phyloP scores from a whole-genome alignment of 768 basidiomycete genomes.

The Piloderma croceum region DNA sequence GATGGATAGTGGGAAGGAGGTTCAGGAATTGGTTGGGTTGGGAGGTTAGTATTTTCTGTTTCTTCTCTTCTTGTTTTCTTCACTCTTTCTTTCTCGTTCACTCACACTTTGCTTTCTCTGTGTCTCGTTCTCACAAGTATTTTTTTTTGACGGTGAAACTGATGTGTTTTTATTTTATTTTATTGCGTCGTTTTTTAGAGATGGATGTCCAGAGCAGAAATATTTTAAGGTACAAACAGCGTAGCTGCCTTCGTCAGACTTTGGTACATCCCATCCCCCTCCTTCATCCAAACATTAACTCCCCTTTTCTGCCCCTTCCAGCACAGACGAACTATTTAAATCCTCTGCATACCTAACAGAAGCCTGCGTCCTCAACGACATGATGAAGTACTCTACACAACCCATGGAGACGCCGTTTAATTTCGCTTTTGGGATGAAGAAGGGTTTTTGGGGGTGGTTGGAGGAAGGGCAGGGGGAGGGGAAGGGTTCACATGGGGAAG shows the following conservation, averaged over 20 bases:
- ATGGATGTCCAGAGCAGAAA: slow-evolving; percentile 61
- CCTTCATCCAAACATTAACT: no score
- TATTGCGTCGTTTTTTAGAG: no score
- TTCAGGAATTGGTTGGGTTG: no score
- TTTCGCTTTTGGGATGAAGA: slow-evolving; percentile 53
- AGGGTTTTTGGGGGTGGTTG: slow-evolving; percentile 67
- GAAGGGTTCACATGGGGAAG: slow-evolving; percentile 19
- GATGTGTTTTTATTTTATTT: no score
- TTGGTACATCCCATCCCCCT: no score
- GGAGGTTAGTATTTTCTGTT: background rate
- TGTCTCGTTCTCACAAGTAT: no score
- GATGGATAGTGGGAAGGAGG: slow-evolving; percentile 60
- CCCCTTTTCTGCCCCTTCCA: slow-evolving; percentile 20
- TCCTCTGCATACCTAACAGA: slow-evolving; percentile 73
- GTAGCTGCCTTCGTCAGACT: slow-evolving; percentile 67
- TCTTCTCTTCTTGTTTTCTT: background rate
- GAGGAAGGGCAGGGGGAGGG: slow-evolving; percentile 49
- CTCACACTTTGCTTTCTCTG: no score
- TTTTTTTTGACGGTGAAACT: no score
- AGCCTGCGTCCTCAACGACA: slow-evolving; percentile 40
- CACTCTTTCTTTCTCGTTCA: background rate
- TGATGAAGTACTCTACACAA: slow-evolving; percentile 25
- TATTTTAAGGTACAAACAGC: slow-evolving; percentile 61
- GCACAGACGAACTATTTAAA: slow-evolving; percentile 75
- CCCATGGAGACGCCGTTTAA: slow-evolving; percentile 65